These are phyloP conservation scores for Epichloe festucae DNA, from an alignment of 2,329 filamentous ascomycete species.

Conservation along the genomic window DNA sequence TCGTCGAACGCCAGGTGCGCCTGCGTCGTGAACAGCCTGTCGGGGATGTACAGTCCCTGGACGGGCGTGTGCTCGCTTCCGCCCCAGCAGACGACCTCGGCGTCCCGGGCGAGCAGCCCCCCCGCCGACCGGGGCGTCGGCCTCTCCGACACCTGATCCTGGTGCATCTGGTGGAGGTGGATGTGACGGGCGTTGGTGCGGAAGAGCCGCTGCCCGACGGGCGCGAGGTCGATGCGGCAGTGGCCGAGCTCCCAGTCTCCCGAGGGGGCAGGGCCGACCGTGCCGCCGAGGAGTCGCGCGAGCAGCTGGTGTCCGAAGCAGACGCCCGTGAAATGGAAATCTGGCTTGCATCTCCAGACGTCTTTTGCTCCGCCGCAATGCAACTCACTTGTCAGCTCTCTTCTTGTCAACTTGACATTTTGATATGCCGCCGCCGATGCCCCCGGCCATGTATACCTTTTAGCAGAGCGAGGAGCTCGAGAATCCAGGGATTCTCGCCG, in stretches of 20 bases:
- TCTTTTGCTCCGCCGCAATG: slow-evolving; percentile 19
- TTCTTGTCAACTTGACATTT: too few relatives aligned
- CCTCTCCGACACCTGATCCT: slow-evolving; percentile 53
- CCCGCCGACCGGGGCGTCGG: slow-evolving; percentile 36
- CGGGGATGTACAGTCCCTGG: slow-evolving; percentile 59
- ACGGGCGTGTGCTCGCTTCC: slow-evolving; percentile 50
- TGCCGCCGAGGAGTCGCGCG: slow-evolving; percentile 54
- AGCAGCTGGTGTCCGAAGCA: slow-evolving; percentile 78
- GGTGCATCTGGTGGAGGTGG: slow-evolving; percentile 1
- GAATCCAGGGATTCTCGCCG: slow-evolving; percentile 59
- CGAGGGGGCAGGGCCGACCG: slow-evolving; percentile 48
- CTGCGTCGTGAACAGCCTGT: slow-evolving; percentile 58
- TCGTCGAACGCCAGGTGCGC: slow-evolving; percentile 67
- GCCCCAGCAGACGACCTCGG: slow-evolving; percentile 44
- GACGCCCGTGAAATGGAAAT: slow-evolving; percentile 53
- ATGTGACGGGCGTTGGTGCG: not conserved
- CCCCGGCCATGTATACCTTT: slow-evolving; percentile 18
- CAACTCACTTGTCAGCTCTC: not conserved
- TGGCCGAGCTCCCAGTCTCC: slow-evolving; percentile 65
- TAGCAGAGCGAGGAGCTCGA: slow-evolving; percentile 49
- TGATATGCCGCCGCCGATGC: not conserved
- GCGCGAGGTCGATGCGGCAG: slow-evolving; percentile 48
- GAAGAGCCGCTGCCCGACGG: slow-evolving; percentile 47
- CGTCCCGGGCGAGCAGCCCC: slow-evolving; percentile 24
- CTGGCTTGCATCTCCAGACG: slow-evolving; percentile 35